Percentiles rank a stretch among this genome's conserved stretches.
Evolutionary conservation across 2,329 filamentous ascomycete genomes (phyloP).

Genomic region (Calonectria montana): DNA sequence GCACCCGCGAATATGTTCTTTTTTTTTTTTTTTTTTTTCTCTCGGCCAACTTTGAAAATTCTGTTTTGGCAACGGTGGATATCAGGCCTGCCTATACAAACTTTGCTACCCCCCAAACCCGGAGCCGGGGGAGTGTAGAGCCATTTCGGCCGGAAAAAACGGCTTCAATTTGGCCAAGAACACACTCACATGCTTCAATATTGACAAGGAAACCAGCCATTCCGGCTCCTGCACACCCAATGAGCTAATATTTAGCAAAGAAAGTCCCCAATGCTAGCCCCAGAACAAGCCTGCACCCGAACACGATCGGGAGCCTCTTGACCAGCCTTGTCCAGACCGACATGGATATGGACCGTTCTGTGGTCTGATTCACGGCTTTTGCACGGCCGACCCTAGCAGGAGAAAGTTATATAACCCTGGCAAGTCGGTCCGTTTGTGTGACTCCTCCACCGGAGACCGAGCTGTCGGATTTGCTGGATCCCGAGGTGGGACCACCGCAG

Average conservation of each 20-base stretch:
- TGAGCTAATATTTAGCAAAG: slow-evolving; percentile 15
- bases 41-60: not conserved
- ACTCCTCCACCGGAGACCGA: slow-evolving; percentile 11
- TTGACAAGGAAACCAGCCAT: not conserved
- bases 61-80: not conserved
- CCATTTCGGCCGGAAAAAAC: not conserved
- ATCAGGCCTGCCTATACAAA: not conserved
- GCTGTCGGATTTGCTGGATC: slow-evolving; percentile 9
- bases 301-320: slow-evolving; percentile 1
- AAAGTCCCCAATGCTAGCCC: not conserved
- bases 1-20: not conserved
- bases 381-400: not conserved
- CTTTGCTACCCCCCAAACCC: not conserved
- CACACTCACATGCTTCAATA: not conserved
- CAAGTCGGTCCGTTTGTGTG: slow-evolving; percentile 21
- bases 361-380: slow-evolving; percentile 16
- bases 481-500: slow-evolving; percentile 18
- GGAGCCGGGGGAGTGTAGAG: not conserved
- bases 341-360: slow-evolving; percentile 2
- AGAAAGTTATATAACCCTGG: not conserved
- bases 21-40: not conserved
- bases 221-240: not conserved
- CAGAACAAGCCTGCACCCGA: not conserved
- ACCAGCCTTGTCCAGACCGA: not conserved
- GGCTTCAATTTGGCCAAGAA: not conserved